These are phyloP conservation scores for Mycena leptocephala DNA, from an alignment of 768 basidiomycete species.

Conservation along the genomic window DNA sequence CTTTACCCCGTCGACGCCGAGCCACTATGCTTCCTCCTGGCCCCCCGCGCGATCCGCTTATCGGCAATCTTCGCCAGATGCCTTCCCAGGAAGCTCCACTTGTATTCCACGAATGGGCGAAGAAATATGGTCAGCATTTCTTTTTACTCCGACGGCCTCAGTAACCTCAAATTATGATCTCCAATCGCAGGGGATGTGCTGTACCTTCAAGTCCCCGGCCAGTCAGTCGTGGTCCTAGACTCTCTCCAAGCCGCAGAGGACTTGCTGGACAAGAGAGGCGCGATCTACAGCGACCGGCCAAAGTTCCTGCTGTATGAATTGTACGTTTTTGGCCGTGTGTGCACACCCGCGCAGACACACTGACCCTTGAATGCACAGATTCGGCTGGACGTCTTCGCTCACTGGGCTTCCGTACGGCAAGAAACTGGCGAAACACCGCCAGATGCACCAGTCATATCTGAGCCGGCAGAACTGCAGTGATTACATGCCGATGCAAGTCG, in stretches of 20 bases:
- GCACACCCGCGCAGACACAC: background rate
- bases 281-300: constrained; percentile 54
- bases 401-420: constrained; percentile 42
- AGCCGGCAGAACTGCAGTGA: constrained; percentile 30
- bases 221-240: constrained; percentile 49
- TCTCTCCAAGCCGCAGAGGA: constrained; percentile 54
- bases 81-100: background rate
- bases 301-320: constrained; percentile 39
- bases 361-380: constrained; percentile 18
- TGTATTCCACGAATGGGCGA: constrained; percentile 12
- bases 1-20: background rate
- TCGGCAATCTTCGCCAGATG: constrained; percentile 15
- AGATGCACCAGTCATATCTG: constrained; percentile 44
- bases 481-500: constrained; percentile 36
- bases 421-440: constrained; percentile 42
- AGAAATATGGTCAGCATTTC: constrained; percentile 1
- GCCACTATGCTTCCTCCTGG: constrained; percentile 10
- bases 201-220: constrained; percentile 40
- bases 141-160: too few relatives aligned
- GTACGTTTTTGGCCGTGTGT: constrained; percentile 14
- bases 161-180: background rate
- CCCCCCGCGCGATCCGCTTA: background rate
- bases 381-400: constrained; percentile 34
- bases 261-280: constrained; percentile 58
- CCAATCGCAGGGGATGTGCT: constrained; percentile 35